Base-by-base conservation (phyloP, 2,329 filamentous ascomycete genomes). In the Aspergillus sp. region DNA sequence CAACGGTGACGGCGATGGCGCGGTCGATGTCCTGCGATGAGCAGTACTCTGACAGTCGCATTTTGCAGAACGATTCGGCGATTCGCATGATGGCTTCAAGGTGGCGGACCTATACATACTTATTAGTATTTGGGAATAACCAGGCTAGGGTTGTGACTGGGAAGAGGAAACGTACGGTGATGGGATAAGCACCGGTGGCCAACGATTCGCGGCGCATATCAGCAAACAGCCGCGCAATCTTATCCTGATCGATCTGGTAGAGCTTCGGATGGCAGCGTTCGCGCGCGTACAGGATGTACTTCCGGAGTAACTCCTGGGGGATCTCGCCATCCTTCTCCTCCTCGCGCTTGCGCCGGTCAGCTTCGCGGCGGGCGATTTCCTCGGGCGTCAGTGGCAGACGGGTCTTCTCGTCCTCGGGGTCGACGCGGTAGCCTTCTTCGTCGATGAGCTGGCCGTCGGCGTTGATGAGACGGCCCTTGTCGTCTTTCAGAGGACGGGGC, bases 21-120 rank as follows among this genome's bases (percentile, higher is more conserved):
- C 93, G 88, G 69, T 98, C 93, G 58, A 98, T 95, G 63, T 98
- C 93, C 49, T 86, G 80, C 1, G 86, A 73, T 4, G 85, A 85
- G 69, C 91, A 95, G 73, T 95, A 97, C 56, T 98, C 93, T 0
- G 87, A 93, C n/a, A 98, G 76, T 9, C 93, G 85, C 93, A 98
- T 98, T 62, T 94, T 91, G 69, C 87, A 94, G 72, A 98, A 98
- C 0, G 90, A 74, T 67, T 98, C 93, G 48, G 83, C 84, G 62
- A 94, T 94, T 62, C 93, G 88, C 73, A 98, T 94, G 62, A 97
- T 96, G 52, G 91, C 91, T 77, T 98, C 93, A 32, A 98, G 76
- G 73, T 98, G 93, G 74, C 93, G 90, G 54, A 96, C 88, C 89
- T 39, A 26, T 8, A 28, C 95, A 19, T 12, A 26, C 28, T 34